Conservation (phyloP, 352 stramenopile genomes). For the Phytophthora meadii region DNA sequence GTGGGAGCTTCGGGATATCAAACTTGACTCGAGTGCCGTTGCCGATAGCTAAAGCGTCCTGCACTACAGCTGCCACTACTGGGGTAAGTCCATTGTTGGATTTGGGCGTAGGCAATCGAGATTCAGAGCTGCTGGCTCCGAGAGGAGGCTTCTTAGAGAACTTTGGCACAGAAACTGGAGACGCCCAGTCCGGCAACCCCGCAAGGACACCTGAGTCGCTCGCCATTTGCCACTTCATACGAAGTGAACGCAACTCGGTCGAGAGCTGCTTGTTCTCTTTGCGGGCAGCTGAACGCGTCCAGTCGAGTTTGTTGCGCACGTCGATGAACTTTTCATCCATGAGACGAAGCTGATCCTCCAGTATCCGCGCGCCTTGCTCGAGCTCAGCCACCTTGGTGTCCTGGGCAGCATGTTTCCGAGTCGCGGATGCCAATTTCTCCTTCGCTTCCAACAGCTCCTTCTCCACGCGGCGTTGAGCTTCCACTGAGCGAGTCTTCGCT, state of each 20-base stretch:
- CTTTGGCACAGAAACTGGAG: constrained; percentile 21
- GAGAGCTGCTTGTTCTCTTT: constrained; percentile 85
- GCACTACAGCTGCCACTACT: constrained; percentile 30
- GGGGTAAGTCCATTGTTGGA: constrained; percentile 35
- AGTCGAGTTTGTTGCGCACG: constrained; percentile 96
- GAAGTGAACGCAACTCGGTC: constrained; percentile 63
- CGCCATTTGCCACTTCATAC: constrained; percentile 81
- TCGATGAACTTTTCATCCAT: constrained; percentile 99
- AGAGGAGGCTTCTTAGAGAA: constrained; percentile 53
- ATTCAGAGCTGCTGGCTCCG: constrained; percentile 59
- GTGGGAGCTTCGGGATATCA: constrained; percentile 81
- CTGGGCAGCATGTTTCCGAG: constrained; percentile 85
- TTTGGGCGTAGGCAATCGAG: constrained; percentile 38
- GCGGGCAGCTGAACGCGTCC: constrained; percentile 87
- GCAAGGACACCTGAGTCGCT: constrained; percentile 59
- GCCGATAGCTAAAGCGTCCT: constrained; percentile 40
- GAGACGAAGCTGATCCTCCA: constrained; percentile 96
- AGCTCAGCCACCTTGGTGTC: constrained; percentile 91
- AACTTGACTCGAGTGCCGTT: constrained; percentile 52
- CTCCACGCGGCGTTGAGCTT: constrained; percentile 78
- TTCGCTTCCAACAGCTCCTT: constrained; percentile 79
- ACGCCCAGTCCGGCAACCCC: constrained; percentile 58
- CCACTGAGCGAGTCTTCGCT: constrained; percentile 90
- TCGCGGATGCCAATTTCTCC: constrained; percentile 62
- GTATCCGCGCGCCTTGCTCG: constrained; percentile 92